These are phyloP conservation scores for Arctium minus DNA, from an alignment of 129 eudicot species.

Conservation along the genomic window DNA sequence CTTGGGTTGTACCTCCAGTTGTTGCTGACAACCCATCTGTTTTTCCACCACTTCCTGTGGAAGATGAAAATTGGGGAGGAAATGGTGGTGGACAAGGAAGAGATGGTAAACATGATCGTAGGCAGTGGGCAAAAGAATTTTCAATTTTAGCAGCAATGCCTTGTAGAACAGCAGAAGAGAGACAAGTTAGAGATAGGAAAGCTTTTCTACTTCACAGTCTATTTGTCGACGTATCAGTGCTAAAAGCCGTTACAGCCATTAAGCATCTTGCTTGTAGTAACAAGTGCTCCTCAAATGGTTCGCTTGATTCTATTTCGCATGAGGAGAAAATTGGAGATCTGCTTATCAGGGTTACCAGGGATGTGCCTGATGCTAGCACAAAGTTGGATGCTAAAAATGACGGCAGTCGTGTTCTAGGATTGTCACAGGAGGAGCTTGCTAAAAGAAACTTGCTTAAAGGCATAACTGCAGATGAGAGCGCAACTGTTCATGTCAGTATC, in stretches of 20 bases:
- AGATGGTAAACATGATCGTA: slow-evolving; percentile 65
- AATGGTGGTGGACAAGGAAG: slow-evolving; percentile 94
- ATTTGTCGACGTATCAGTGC: slow-evolving; percentile 89
- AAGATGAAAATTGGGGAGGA: slow-evolving; percentile 97
- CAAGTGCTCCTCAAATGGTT: slow-evolving; percentile 10
- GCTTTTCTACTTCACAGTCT: slow-evolving; percentile 87
- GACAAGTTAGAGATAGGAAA: slow-evolving; percentile 89
- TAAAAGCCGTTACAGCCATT: slow-evolving; percentile 72
- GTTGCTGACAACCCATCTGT: slow-evolving; percentile 75
- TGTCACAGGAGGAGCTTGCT: slow-evolving; percentile 74
- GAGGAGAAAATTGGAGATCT: slow-evolving; percentile 80
- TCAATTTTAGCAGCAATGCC: slow-evolving; percentile 90
- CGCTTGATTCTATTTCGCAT: slow-evolving; percentile 18
- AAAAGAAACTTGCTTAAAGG: slow-evolving; percentile 87
- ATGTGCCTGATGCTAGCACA: slow-evolving; percentile 68
- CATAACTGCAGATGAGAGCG: slow-evolving; percentile 97
- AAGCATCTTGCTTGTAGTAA: slow-evolving; percentile 40
- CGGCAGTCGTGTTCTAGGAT: slow-evolving; percentile 71
- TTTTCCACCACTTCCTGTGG: slow-evolving; percentile 87
- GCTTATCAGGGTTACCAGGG: slow-evolving; percentile 52
- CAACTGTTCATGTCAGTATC: slow-evolving; percentile 78
- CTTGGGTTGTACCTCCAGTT: slow-evolving; percentile 87
- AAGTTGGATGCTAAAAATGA: slow-evolving; percentile 81
- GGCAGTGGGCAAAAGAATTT: slow-evolving; percentile 89
- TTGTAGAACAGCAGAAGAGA: slow-evolving; percentile 90